Evolutionary conservation across 768 basidiomycete genomes (phyloP).

Genomic region (Lactifluus subvellereus): DNA sequence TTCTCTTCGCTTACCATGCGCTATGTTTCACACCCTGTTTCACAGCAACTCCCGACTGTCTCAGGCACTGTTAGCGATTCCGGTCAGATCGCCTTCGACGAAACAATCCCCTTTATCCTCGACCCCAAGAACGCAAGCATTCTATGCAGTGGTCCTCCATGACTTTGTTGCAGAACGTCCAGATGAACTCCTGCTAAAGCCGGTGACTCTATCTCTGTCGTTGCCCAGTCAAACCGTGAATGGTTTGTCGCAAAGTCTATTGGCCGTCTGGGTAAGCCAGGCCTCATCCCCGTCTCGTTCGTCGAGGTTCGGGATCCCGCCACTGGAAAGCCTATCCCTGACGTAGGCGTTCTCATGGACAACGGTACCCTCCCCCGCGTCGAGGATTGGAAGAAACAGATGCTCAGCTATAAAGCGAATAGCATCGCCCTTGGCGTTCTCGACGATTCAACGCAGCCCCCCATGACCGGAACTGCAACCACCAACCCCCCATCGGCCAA

Average conservation of each 20-base stretch:
- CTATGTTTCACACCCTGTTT: conserved; percentile 5
- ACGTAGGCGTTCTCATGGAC: conserved; percentile 76
- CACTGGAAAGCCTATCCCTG: conserved; percentile 71
- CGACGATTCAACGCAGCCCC: conserved; percentile 49
- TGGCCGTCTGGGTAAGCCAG: conserved; percentile 88
- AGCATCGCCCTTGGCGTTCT: conserved; percentile 93
- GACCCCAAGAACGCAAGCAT: conserved; percentile 48
- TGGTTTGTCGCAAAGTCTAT: conserved; percentile 99
- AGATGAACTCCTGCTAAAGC: conserved; percentile 95
- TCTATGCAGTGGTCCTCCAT: conserved; percentile 93
- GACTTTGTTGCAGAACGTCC: conserved; percentile 94
- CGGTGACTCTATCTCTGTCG: conserved; percentile 92
- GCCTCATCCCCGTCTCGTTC: conserved; percentile 94
- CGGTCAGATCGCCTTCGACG: conserved; percentile 32
- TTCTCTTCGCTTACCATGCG: conserved; percentile 9
- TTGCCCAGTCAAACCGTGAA: conserved; percentile 99
- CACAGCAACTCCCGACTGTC: conserved; percentile 11
- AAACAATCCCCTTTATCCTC: conserved; percentile 23
- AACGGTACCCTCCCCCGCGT: conserved; percentile 87
- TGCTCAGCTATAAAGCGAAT: conserved; percentile 92
- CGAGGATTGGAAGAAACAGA: conserved; percentile 98
- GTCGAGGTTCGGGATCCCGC: conserved; percentile 93
- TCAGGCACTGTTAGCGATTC: conserved; percentile 18
- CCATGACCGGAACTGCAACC: conserved; percentile 19
- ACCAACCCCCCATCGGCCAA: conserved; percentile 11